Evolutionary conservation across 345 rosid species (phyloP).

Genomic region (Corchorus capsularis): DNA sequence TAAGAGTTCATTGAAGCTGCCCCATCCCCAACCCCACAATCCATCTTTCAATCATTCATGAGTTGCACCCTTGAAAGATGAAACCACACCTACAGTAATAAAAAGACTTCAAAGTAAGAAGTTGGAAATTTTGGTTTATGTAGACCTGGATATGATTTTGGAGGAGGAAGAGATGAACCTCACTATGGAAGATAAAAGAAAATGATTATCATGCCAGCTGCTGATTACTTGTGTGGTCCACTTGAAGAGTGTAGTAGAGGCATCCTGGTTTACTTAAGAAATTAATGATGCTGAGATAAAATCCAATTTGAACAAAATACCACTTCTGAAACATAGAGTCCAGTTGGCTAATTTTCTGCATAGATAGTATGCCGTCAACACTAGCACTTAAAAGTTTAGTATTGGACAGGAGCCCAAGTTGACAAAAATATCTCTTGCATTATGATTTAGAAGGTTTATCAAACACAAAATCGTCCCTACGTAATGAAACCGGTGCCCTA

Average conservation of each 20-base stretch:
- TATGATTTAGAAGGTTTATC: too few relatives aligned
- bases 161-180: neutral
- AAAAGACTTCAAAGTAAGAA: neutral
- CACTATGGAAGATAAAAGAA: neutral
- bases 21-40: neutral
- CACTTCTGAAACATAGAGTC: too few relatives aligned
- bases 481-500: too few relatives aligned
- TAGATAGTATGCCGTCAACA: too few relatives aligned
- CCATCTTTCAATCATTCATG: constrained; percentile 1
- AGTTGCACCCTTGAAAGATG: neutral
- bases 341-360: too few relatives aligned
- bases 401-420: too few relatives aligned
- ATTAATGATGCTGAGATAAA: too few relatives aligned
- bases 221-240: neutral
- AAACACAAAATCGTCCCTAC: too few relatives aligned
- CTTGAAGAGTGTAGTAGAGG: neutral
- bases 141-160: neutral
- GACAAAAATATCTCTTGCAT: too few relatives aligned
- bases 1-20: neutral
- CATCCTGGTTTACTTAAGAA: neutral
- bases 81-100: neutral
- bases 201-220: neutral
- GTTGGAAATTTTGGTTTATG: neutral
- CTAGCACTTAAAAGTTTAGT: too few relatives aligned
- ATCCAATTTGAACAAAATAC: too few relatives aligned